Conservation (phyloP, 108 stramenopile species). For the Nitzschia sp. region DNA sequence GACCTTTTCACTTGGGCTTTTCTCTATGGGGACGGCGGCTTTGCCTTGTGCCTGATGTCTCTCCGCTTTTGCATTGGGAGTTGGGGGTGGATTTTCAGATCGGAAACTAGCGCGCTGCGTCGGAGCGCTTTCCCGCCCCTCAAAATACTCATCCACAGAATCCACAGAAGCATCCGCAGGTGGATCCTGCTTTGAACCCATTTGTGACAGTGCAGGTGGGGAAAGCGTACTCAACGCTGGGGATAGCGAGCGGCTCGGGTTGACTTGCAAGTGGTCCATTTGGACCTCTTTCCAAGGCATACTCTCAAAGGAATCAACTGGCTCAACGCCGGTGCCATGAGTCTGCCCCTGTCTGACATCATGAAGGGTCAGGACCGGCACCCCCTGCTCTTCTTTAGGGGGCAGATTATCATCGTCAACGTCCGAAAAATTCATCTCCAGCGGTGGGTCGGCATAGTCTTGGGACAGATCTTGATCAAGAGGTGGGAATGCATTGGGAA, state of each 20-base stretch:
- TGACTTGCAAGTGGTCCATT: not conserved
- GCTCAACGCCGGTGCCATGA: not conserved
- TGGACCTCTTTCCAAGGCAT: not conserved
- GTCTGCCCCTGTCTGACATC: not conserved
- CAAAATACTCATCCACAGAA: no score
- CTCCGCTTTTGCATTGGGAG: not conserved
- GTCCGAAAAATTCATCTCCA: conserved; percentile 1
- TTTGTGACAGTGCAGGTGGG: not conserved
- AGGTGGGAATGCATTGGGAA: no score
- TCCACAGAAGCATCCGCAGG: not conserved
- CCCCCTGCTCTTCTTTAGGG: not conserved
- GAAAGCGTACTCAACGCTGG: not conserved
- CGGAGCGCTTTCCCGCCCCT: no score
- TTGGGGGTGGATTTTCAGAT: not conserved
- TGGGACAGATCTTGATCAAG: not conserved
- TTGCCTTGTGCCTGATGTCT: not conserved
- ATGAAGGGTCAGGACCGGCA: not conserved
- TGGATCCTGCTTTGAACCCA: not conserved
- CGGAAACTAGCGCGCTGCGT: not conserved
- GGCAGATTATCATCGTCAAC: not conserved
- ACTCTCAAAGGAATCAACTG: conserved; percentile 6
- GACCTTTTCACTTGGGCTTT: not conserved
- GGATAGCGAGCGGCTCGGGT: not conserved
- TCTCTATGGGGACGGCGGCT: not conserved
- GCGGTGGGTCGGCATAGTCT: not conserved